Evolutionary conservation across 1,284 basidiomycete species (phyloP).

Genomic region (Ganoderma lucidum): DNA sequence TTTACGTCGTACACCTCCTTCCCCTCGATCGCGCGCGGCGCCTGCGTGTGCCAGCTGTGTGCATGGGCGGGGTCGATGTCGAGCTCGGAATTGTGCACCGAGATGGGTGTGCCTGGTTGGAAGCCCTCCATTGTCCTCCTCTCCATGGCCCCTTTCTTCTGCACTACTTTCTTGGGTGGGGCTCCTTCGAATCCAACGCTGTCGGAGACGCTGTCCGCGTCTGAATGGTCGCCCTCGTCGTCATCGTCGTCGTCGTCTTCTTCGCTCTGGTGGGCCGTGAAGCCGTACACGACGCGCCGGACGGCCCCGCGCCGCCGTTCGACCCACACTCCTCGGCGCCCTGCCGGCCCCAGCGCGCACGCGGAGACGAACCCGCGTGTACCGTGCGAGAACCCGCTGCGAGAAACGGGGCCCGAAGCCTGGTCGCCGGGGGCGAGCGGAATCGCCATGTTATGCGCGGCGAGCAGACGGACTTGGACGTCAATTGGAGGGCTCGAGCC

Average conservation of each 20-base stretch:
- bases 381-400: slow-evolving; percentile 34
- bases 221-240: not conserved
- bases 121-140: not conserved
- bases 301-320: slow-evolving; percentile 52
- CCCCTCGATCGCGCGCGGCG: slow-evolving; percentile 38
- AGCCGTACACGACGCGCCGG: slow-evolving; percentile 48
- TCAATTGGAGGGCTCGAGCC: slow-evolving; percentile 32
- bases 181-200: slow-evolving; percentile 18
- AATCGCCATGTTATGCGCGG: slow-evolving; percentile 40
- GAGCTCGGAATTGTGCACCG: slow-evolving; percentile 9
- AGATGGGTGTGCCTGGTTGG: slow-evolving; percentile 33
- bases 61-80: slow-evolving; percentile 12
- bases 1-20: slow-evolving; percentile 48
- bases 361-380: slow-evolving; percentile 54
- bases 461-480: slow-evolving; percentile 43
- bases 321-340: slow-evolving; percentile 59
- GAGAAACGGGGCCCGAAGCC: slow-evolving; percentile 11
- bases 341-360: slow-evolving; percentile 52
- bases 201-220: not conserved
- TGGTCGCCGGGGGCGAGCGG: slow-evolving; percentile 19
- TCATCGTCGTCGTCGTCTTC: not conserved
- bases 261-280: slow-evolving; percentile 26
- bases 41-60: slow-evolving; percentile 9
- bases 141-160: not conserved
- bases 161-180: not conserved